phyloP scores from a whole-genome alignment of 148 eudicot genomes.

The Rhododendron ferrugineum region DNA sequence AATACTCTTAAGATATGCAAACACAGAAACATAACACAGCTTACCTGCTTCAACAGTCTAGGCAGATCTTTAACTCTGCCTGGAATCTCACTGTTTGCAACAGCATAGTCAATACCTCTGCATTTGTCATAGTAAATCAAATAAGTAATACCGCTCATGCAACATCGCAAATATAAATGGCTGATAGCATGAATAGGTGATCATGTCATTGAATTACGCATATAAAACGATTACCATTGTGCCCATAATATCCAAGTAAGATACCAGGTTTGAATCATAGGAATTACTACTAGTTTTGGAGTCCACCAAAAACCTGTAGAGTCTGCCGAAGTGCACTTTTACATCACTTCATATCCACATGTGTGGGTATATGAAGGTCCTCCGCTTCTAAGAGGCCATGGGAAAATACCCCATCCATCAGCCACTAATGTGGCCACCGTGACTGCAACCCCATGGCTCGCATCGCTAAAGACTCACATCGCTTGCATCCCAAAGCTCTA shows the following conservation, averaged over 20 bases:
- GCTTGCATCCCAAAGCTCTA: too few relatives aligned
- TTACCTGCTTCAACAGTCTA: conserved; percentile 29
- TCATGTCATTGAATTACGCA: background rate
- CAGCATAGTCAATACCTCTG: conserved; percentile 40
- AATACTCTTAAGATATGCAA: background rate
- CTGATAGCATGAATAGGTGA: background rate
- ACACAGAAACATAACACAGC: background rate
- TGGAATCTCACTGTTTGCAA: conserved; percentile 37
- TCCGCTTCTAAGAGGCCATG: too few relatives aligned
- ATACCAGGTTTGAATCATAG: background rate
- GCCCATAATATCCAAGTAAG: background rate
- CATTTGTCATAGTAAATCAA: background rate
- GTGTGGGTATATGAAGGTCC: too few relatives aligned
- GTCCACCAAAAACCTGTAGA: background rate
- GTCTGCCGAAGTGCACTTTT: background rate
- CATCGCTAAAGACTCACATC: too few relatives aligned
- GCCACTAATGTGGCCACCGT: too few relatives aligned
- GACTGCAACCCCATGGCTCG: too few relatives aligned
- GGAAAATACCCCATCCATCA: too few relatives aligned
- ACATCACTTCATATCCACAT: background rate
- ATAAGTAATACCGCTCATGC: background rate
- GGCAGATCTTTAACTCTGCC: conserved; percentile 27
- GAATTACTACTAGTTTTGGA: background rate
- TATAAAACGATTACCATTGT: background rate
- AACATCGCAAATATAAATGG: background rate